A percentile compares a stretch with the other conserved stretches of the same genome.
Evolutionary conservation across 2,329 filamentous ascomycete species (phyloP).

Genomic region (Harringtonia aguacate): DNA sequence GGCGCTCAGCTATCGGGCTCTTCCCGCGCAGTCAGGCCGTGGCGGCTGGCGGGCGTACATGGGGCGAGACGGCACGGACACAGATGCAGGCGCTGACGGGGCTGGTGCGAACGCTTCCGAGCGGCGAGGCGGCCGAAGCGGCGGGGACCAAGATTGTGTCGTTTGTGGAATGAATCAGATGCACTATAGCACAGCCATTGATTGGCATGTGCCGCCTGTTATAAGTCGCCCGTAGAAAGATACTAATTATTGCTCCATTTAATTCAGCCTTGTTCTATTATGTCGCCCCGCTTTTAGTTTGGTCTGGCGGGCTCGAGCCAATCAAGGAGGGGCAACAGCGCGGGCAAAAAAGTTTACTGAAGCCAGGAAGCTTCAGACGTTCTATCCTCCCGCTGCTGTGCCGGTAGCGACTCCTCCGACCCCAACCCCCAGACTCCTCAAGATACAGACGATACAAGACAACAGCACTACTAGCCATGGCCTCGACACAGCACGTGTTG

Average conservation of each 20-base stretch:
- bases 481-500: conserved; percentile 56
- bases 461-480: conserved; percentile 47
- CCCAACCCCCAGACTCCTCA: too few relatives aligned
- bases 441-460: too few relatives aligned
- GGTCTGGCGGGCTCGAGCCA: not conserved
- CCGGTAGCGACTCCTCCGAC: too few relatives aligned
- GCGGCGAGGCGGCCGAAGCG: not conserved
- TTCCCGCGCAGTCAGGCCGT: conserved; percentile 10
- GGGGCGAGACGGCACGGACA: conserved; percentile 10
- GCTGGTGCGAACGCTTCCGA: conserved; percentile 8
- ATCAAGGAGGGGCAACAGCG: not conserved
- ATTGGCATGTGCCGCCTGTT: too few relatives aligned
- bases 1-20: conserved; percentile 9
- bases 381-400: too few relatives aligned
- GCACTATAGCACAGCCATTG: too few relatives aligned
- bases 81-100: conserved; percentile 10
- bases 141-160: conserved; percentile 1
- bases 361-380: too few relatives aligned
- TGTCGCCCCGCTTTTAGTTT: too few relatives aligned
- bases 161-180: conserved; percentile 6
- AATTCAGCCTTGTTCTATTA: not conserved
- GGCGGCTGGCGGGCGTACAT: conserved; percentile 7
- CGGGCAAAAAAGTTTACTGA: conserved; percentile 1
- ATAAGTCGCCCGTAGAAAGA: too few relatives aligned
- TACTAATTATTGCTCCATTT: too few relatives aligned